phyloP scores from a whole-genome alignment of 805 yeast species.

The Yarrowia sp. region DNA sequence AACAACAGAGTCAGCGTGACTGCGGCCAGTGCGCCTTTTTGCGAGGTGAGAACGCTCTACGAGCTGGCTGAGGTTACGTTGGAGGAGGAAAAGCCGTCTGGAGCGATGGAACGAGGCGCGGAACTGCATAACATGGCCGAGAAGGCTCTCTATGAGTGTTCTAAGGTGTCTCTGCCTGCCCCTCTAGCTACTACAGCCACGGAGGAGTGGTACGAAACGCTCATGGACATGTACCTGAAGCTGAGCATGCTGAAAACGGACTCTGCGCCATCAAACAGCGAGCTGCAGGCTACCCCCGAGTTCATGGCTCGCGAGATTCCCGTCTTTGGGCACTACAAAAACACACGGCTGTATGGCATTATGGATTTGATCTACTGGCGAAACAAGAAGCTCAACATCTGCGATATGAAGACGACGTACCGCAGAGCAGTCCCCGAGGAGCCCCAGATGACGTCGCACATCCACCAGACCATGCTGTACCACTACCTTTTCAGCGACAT shows the following conservation, averaged over 20 bases:
- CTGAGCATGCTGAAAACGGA: not conserved
- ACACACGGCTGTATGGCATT: conserved; percentile 4
- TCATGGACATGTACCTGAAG: not conserved
- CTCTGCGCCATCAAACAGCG: not conserved
- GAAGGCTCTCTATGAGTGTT: not conserved
- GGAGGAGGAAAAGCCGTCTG: not conserved
- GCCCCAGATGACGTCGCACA: not conserved
- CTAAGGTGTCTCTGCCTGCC: not conserved
- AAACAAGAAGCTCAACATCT: conserved; percentile 1
- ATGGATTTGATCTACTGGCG: conserved; percentile 22
- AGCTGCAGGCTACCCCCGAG: not conserved
- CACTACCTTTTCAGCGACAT: not conserved
- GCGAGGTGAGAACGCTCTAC: conserved; percentile 12
- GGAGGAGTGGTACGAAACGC: conserved; percentile 7
- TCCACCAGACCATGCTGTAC: conserved; percentile 9
- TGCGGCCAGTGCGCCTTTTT: conserved; percentile 4
- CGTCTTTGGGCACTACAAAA: conserved; percentile 14
- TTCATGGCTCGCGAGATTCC: conserved; percentile 15
- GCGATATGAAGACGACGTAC: conserved; percentile 17
- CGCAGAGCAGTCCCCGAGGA: not conserved
- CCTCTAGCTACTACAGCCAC: not conserved
- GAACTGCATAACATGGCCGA: not conserved
- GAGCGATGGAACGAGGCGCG: conserved; percentile 14
- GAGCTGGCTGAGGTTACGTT: conserved; percentile 2
- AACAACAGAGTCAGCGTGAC: conserved; percentile 18